Percentiles rank a stretch among this genome's conserved stretches.
phyloP scores from a whole-genome alignment of 1,284 basidiomycete species.

The Ganoderma boninense region DNA sequence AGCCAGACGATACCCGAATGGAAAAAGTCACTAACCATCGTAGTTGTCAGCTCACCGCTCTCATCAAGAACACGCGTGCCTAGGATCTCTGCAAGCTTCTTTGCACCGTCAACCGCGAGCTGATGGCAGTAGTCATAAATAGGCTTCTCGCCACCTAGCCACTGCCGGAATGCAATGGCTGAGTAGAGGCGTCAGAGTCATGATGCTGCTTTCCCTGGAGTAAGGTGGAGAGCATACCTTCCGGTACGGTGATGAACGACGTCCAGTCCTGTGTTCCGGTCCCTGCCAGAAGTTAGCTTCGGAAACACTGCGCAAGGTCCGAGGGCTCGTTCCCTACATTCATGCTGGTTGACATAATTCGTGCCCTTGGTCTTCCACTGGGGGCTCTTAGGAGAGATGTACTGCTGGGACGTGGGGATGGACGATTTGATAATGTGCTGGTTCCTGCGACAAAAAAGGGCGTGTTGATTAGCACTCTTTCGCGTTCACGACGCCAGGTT shows the following conservation, averaged over 20 bases:
- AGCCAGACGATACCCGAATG: not conserved
- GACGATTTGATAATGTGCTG: conserved; percentile 80
- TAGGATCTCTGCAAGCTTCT: conserved; percentile 67
- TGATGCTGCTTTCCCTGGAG: conserved; percentile 5
- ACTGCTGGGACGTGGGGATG: conserved; percentile 76
- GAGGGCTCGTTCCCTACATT: conserved; percentile 51
- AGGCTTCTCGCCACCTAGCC: conserved; percentile 84
- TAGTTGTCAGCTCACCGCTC: conserved; percentile 65
- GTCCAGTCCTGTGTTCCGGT: conserved; percentile 73
- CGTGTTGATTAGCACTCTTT: not conserved
- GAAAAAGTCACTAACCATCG: conserved; percentile 64
- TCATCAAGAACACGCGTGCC: conserved; percentile 74
- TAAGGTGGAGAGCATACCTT: conserved; percentile 49
- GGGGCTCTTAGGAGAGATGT: conserved; percentile 52
- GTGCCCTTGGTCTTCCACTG: conserved; percentile 32
- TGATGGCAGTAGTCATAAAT: conserved; percentile 82
- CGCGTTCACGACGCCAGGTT: not conserved
- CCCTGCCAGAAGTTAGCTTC: conserved; percentile 53
- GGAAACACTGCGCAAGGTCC: not conserved
- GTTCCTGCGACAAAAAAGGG: conserved; percentile 56
- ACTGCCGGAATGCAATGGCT: conserved; percentile 82
- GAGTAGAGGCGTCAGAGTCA: conserved; percentile 5
- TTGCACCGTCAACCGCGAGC: conserved; percentile 79
- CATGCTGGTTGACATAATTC: conserved; percentile 66
- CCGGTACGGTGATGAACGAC: conserved; percentile 60